phyloP scores from a whole-genome alignment of 1,284 basidiomycete species.

The Salmacisia buchloeana region DNA sequence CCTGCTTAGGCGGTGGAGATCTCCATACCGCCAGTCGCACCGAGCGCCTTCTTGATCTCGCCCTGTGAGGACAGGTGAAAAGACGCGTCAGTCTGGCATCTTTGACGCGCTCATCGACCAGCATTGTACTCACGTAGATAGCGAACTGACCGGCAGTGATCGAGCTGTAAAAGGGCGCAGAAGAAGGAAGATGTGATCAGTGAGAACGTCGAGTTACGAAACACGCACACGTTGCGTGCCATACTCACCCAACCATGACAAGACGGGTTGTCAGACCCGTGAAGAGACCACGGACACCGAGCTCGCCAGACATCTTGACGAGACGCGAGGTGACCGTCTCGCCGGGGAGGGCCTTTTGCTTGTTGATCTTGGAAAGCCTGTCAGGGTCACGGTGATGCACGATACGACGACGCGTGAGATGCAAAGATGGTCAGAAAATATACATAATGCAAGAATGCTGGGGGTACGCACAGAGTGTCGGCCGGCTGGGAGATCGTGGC shows the following conservation, averaged over 20 bases:
- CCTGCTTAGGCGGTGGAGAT: slow-evolving; percentile 28
- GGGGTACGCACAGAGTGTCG: slow-evolving; percentile 32
- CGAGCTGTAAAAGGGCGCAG: too few relatives aligned
- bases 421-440: neutral
- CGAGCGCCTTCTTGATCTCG: slow-evolving; percentile 55
- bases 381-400: too few relatives aligned
- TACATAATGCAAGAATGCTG: neutral
- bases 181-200: slow-evolving; percentile 31
- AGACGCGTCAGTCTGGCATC: slow-evolving; percentile 50
- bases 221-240: neutral
- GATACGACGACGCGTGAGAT: neutral
- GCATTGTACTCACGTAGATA: slow-evolving; percentile 49
- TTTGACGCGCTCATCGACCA: neutral
- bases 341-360: slow-evolving; percentile 58
- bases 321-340: slow-evolving; percentile 56
- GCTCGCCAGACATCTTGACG: slow-evolving; percentile 54
- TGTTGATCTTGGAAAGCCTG: slow-evolving; percentile 59
- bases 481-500: slow-evolving; percentile 50
- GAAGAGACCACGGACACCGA: slow-evolving; percentile 57
- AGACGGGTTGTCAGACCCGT: slow-evolving; percentile 53
- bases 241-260: slow-evolving; percentile 26
- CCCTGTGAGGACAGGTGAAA: slow-evolving; percentile 55
- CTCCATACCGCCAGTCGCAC: slow-evolving; percentile 54
- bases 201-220: neutral
- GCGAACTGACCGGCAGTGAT: slow-evolving; percentile 56